Evolutionary conservation across 2,329 filamentous ascomycete species (phyloP).

Genomic region (Fusarium sp.): DNA sequence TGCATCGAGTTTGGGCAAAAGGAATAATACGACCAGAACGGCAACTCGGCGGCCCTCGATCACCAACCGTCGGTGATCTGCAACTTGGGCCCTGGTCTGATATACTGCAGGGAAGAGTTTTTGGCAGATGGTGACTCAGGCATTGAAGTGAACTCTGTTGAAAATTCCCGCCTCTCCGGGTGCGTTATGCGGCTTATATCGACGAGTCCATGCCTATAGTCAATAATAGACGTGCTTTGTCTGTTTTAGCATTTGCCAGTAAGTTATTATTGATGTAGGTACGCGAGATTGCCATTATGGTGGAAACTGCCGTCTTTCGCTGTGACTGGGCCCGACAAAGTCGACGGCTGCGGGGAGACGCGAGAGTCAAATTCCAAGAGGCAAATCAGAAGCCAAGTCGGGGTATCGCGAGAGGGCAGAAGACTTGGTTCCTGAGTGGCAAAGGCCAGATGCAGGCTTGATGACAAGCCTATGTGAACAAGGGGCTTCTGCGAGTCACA

Average conservation of each 20-base stretch:
- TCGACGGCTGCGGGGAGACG: conserved; percentile 23
- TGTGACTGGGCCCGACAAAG: conserved; percentile 31
- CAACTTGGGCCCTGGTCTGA: background rate
- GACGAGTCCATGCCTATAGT: conserved; percentile 15
- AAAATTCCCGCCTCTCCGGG: background rate
- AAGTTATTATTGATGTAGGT: conserved; percentile 4
- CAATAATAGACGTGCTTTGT: background rate
- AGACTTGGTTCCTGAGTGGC: conserved; percentile 37
- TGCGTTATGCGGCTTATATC: conserved; percentile 10
- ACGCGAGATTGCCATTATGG: conserved; percentile 23
- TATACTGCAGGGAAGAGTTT: conserved; percentile 1
- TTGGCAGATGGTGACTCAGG: background rate
- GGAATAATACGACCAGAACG: conserved; percentile 2
- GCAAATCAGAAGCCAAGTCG: conserved; percentile 35
- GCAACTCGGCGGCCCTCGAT: conserved; percentile 10
- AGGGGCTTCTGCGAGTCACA: conserved; percentile 12
- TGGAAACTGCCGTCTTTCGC: conserved; percentile 6
- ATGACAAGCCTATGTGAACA: conserved; percentile 18
- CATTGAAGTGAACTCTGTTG: background rate
- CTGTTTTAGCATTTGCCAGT: conserved; percentile 9
- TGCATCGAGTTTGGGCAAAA: conserved; percentile 9
- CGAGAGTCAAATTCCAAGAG: conserved; percentile 8
- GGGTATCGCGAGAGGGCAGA: conserved; percentile 4
- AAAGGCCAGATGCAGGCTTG: conserved; percentile 13
- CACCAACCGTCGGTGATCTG: conserved; percentile 20